These are phyloP conservation scores for Coleophoma cylindrospora DNA, from an alignment of 2,329 filamentous ascomycete genomes.

Conservation along the genomic window DNA sequence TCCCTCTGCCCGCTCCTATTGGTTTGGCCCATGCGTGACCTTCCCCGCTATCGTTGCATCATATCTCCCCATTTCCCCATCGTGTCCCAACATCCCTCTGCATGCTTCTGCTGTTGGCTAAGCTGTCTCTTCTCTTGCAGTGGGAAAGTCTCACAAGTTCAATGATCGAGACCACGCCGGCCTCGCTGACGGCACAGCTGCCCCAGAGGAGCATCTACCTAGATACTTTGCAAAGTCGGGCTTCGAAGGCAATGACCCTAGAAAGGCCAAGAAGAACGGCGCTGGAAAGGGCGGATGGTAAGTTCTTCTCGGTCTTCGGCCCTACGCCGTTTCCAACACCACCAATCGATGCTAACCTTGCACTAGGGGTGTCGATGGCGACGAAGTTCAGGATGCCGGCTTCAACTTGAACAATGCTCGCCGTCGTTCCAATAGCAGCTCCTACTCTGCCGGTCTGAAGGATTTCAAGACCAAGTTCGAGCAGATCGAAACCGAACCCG, in stretches of 20 bases:
- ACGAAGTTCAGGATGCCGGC: constrained; percentile 77
- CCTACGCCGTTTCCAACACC: neutral
- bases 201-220: constrained; percentile 69
- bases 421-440: constrained; percentile 88
- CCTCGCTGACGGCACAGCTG: constrained; percentile 67
- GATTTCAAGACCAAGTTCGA: constrained; percentile 98
- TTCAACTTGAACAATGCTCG: constrained; percentile 83
- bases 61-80: no score
- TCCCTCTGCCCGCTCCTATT: constrained; percentile 3
- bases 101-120: no score
- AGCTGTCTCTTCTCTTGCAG: constrained; percentile 37
- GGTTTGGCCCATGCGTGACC: constrained; percentile 9
- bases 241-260: constrained; percentile 75
- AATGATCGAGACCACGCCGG: constrained; percentile 88
- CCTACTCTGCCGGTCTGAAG: constrained; percentile 60
- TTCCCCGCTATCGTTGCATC: constrained; percentile 1
- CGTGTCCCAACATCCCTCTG: no score
- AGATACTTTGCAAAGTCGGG: constrained; percentile 92
- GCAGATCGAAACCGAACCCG: constrained; percentile 78
- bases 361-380: constrained; percentile 73
- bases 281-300: constrained; percentile 93
- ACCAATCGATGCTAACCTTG: neutral
- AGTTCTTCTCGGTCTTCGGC: constrained; percentile 28
- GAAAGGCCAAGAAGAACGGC: constrained; percentile 96
- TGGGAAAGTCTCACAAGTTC: constrained; percentile 97